Evolutionary conservation across 73 alveolate genomes (phyloP).

Genomic region (Tetrahymena borealis): DNA sequence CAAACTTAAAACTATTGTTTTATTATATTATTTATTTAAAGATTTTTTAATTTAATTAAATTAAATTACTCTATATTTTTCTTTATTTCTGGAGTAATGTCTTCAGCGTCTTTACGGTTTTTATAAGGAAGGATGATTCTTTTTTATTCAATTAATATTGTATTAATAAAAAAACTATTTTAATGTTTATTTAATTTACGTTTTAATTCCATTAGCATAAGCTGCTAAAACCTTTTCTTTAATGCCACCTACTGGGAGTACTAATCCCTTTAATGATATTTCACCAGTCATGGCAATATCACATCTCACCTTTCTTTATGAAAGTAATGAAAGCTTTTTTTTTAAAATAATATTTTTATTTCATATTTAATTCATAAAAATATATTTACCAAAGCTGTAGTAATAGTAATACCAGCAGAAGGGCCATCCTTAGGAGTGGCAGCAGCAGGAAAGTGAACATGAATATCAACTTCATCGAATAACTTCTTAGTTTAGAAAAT

Average conservation of each 20-base stretch:
- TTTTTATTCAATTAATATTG: slow-evolving; percentile 43
- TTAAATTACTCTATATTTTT: slow-evolving; percentile 3
- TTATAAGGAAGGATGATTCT: slow-evolving; percentile 28
- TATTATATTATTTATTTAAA: not conserved
- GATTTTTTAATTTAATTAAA: not conserved
- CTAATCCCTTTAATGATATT: slow-evolving; percentile 68
- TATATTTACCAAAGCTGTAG: slow-evolving; percentile 71
- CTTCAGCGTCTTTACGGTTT: slow-evolving; percentile 9
- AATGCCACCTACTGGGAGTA: slow-evolving; percentile 85
- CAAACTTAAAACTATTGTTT: not conserved
- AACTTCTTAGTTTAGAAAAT: slow-evolving; percentile 6
- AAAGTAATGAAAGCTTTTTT: slow-evolving; percentile 35
- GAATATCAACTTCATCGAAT: slow-evolving; percentile 70
- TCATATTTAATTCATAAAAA: not conserved
- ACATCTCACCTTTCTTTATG: slow-evolving; percentile 64
- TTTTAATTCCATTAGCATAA: slow-evolving; percentile 64
- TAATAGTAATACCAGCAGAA: slow-evolving; percentile 85
- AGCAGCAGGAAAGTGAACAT: slow-evolving; percentile 91
- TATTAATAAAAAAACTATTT: slow-evolving; percentile 47
- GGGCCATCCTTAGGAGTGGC: slow-evolving; percentile 95
- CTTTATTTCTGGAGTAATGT: slow-evolving; percentile 7
- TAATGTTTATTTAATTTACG: slow-evolving; percentile 37
- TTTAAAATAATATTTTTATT: not conserved
- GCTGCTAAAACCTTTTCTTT: slow-evolving; percentile 87
- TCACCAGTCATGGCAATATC: slow-evolving; percentile 91